phyloP scores from a whole-genome alignment of 192 early-diverging fungal genomes.

The Coemansia sp. region DNA sequence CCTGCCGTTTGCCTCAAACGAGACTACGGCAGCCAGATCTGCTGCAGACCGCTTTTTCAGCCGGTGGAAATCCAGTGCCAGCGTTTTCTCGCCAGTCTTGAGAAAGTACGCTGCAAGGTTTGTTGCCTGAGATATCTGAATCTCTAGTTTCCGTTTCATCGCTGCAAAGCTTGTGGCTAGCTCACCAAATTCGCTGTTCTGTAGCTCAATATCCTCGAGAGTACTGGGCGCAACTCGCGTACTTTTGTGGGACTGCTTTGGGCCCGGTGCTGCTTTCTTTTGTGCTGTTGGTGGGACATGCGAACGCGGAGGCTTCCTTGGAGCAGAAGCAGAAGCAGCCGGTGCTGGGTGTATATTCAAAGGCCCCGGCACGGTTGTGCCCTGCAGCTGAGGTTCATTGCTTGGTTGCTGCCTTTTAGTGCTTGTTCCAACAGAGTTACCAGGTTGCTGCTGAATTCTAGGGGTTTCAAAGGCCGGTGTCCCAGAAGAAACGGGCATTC shows the following conservation, averaged over 20 bases:
- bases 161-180: conserved; percentile 26
- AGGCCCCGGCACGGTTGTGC: background rate
- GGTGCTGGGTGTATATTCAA: background rate
- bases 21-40: conserved; percentile 23
- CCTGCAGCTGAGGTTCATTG: background rate
- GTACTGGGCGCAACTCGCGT: background rate
- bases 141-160: conserved; percentile 21
- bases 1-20: conserved; percentile 30
- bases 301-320: background rate
- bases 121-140: conserved; percentile 27
- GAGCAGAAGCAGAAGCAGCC: background rate
- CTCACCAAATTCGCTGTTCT: background rate
- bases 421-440: conserved; percentile 14
- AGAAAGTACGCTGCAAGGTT: conserved; percentile 35
- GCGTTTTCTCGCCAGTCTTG: conserved; percentile 30
- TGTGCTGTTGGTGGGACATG: background rate
- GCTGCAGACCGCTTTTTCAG: conserved; percentile 39
- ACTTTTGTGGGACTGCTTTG: background rate
- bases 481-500: background rate
- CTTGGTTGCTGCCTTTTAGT: background rate
- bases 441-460: conserved; percentile 16
- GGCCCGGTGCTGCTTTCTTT: background rate
- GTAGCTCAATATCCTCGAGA: conserved; percentile 1
- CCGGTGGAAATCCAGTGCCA: conserved; percentile 45
- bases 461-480: conserved; percentile 7